Evolutionary conservation across 768 basidiomycete species (phyloP).

Genomic region (Filobasidium wieringae): DNA sequence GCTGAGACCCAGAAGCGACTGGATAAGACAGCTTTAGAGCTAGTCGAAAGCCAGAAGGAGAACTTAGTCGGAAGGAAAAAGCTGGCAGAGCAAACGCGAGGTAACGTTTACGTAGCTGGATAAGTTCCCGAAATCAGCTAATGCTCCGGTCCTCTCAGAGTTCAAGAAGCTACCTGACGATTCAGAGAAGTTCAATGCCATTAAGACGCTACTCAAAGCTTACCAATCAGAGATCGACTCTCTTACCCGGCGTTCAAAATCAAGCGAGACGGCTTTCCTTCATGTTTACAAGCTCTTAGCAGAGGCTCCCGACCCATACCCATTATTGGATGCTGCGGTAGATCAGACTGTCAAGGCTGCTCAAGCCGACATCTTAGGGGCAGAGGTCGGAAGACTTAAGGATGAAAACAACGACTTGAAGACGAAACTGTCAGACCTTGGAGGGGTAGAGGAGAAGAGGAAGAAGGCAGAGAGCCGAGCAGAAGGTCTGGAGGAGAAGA

Average conservation of each 20-base stretch:
- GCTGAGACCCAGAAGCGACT: constrained; percentile 60
- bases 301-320: constrained; percentile 95
- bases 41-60: constrained; percentile 98
- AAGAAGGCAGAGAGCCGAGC: constrained; percentile 62
- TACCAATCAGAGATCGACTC: constrained; percentile 95
- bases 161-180: constrained; percentile 87
- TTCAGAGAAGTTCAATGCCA: constrained; percentile 68
- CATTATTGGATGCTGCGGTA: constrained; percentile 84
- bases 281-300: constrained; percentile 91
- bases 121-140: neutral
- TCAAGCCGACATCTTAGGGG: constrained; percentile 65
- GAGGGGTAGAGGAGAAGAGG: constrained; percentile 55
- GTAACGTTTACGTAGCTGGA: constrained; percentile 40
- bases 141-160: constrained; percentile 45
- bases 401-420: constrained; percentile 75
- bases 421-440: constrained; percentile 55
- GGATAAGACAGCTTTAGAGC: constrained; percentile 81
- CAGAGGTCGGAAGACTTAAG: constrained; percentile 57
- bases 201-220: constrained; percentile 86
- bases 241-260: constrained; percentile 82
- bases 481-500: constrained; percentile 79
- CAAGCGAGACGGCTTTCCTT: constrained; percentile 90
- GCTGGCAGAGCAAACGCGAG: constrained; percentile 90
- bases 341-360: constrained; percentile 87
- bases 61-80: constrained; percentile 85